phyloP scores from a whole-genome alignment of 106 monocot genomes.

The Xerophyta viscosa region DNA sequence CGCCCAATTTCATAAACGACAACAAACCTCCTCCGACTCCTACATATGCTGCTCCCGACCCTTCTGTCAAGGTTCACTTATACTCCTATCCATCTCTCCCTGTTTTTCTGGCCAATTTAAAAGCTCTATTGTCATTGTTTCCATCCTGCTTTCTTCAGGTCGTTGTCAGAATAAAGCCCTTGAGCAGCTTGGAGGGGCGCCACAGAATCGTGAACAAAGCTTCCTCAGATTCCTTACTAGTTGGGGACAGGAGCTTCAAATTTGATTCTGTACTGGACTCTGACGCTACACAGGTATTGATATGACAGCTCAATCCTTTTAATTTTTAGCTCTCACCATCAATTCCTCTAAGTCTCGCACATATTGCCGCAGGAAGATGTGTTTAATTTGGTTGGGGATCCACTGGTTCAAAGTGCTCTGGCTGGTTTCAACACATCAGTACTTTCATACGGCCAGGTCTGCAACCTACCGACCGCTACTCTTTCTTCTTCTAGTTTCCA shows the following conservation, averaged over 20 bases:
- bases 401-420: constrained; percentile 52
- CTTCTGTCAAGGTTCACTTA: constrained; percentile 34
- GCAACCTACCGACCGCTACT: background rate
- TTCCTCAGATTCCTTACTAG: constrained; percentile 37
- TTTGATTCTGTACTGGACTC: constrained; percentile 64
- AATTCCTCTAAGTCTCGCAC: no score
- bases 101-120: no score
- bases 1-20: background rate
- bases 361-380: constrained; percentile 50
- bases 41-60: background rate
- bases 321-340: background rate
- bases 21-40: background rate
- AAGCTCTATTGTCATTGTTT: no score
- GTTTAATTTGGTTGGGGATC: constrained; percentile 64
- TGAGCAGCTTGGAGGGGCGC: constrained; percentile 15
- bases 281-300: constrained; percentile 58
- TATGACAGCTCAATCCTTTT: background rate
- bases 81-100: no score
- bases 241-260: constrained; percentile 32
- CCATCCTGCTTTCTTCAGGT: constrained; percentile 30
- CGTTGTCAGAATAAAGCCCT: constrained; percentile 54
- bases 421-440: constrained; percentile 81
- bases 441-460: constrained; percentile 91
- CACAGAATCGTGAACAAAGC: constrained; percentile 18
- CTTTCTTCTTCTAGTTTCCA: no score